Percentiles rank a stretch among this genome's conserved stretches.
Conservation (phyloP, 179 eudicot species). For the Spinacia oleracea region DNA sequence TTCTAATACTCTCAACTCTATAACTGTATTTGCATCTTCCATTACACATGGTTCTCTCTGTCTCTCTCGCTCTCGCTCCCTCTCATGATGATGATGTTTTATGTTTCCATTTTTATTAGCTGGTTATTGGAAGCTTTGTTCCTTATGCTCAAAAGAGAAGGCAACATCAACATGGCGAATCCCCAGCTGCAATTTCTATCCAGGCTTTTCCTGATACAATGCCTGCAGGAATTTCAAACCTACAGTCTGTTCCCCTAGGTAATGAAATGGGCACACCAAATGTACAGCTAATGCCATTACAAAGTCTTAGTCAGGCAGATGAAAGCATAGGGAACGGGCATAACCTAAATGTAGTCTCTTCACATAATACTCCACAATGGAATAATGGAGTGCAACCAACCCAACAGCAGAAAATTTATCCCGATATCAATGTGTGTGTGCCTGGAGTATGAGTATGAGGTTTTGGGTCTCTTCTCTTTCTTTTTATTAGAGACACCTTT, state of each 20-base stretch:
- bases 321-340: constrained; percentile 39
- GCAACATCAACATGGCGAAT: constrained; percentile 41
- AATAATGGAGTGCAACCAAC: constrained; percentile 29
- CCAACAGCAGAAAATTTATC: constrained; percentile 29
- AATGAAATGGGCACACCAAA: constrained; percentile 20
- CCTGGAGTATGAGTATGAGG: constrained; percentile 23
- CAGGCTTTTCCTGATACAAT: constrained; percentile 25
- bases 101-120: constrained; percentile 31
- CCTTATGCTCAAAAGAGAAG: constrained; percentile 53
- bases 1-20: too few species aligned
- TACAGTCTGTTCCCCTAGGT: constrained; percentile 37
- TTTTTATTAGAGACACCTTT: neutral
- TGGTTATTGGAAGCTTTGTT: constrained; percentile 74
- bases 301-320: constrained; percentile 43
- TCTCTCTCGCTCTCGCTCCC: neutral
- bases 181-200: constrained; percentile 27
- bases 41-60: neutral
- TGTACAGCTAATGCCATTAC: constrained; percentile 31
- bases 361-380: constrained; percentile 34
- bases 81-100: neutral
- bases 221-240: constrained; percentile 40
- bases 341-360: constrained; percentile 38
- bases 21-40: neutral
- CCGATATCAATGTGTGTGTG: constrained; percentile 37
- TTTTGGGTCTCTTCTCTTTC: constrained; percentile 1